Percentiles rank a stretch among this genome's conserved stretches.
Evolutionary conservation across 768 basidiomycete genomes (phyloP).

Genomic region (Lenzites betulinus): DNA sequence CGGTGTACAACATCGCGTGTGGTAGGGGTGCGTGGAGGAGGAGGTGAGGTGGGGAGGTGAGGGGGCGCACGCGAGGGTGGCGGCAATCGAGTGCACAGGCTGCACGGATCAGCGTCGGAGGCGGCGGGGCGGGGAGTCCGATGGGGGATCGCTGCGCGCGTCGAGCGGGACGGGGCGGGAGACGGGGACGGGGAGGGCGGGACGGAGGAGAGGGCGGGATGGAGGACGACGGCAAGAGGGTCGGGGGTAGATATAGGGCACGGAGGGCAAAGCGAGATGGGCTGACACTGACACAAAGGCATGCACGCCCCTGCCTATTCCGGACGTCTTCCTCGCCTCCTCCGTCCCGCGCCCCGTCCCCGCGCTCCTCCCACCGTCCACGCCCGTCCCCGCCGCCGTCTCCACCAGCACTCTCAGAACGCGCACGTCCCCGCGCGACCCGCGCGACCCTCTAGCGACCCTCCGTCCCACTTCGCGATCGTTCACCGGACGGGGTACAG

Average conservation of each 20-base stretch:
- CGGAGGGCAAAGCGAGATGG: conserved; percentile 14
- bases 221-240: background rate
- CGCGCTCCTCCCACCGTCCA: background rate
- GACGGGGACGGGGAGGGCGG: conserved; percentile 9
- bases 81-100: conserved; percentile 16
- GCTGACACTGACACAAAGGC: conserved; percentile 19
- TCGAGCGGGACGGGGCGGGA: background rate
- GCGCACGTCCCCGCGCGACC: background rate
- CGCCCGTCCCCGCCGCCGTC: background rate
- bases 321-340: conserved; percentile 19
- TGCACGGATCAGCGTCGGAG: conserved; percentile 1
- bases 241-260: conserved; percentile 9
- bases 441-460: background rate
- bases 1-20: conserved; percentile 3
- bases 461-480: background rate
- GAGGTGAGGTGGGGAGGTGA: no score
- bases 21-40: background rate
- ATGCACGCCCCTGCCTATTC: conserved; percentile 6
- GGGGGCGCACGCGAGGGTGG: background rate
- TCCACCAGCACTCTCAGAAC: background rate
- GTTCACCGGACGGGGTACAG: conserved; percentile 7
- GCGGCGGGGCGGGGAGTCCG: background rate
- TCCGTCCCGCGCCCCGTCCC: background rate
- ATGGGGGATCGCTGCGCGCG: conserved; percentile 6
- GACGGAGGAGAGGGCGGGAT: background rate